phyloP scores from a whole-genome alignment of 2,329 filamentous ascomycete genomes.

The Colletotrichum higginsianum region DNA sequence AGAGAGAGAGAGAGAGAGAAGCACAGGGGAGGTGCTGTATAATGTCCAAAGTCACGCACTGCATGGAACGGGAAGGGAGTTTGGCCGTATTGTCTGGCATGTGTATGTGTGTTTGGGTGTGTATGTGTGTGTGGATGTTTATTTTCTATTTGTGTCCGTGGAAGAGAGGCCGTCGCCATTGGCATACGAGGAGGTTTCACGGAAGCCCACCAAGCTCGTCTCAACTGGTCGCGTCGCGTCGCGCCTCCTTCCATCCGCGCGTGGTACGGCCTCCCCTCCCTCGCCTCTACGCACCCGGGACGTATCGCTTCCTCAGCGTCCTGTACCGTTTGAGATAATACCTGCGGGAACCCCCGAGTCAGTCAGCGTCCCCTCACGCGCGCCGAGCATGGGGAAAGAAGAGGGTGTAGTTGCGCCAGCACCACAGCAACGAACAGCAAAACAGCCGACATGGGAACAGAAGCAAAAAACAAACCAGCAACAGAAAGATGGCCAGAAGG shows the following conservation, averaged over 20 bases:
- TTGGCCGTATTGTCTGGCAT: neutral
- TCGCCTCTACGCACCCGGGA: conserved; percentile 32
- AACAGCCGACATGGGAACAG: neutral
- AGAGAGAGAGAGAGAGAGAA: too few relatives aligned
- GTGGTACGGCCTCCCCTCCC: neutral
- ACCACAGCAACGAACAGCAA: too few relatives aligned
- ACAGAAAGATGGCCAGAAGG: neutral
- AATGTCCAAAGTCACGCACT: too few relatives aligned
- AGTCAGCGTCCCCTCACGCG: conserved; percentile 15
- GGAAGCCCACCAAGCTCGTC: too few relatives aligned
- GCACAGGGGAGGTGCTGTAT: neutral
- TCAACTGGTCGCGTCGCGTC: neutral
- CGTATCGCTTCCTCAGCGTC: conserved; percentile 85
- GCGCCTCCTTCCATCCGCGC: neutral
- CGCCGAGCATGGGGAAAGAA: conserved; percentile 7
- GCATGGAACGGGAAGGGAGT: conserved; percentile 24
- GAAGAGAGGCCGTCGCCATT: neutral
- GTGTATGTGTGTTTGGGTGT: neutral
- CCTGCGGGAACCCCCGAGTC: conserved; percentile 59
- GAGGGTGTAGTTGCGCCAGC: too few relatives aligned
- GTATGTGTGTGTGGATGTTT: too few relatives aligned
- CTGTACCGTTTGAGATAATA: conserved; percentile 96
- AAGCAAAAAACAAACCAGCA: neutral
- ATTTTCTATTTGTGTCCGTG: neutral
- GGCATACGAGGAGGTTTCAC: neutral